phyloP scores from a whole-genome alignment of 257 asterid species.

The Solanum tacnaense region DNA sequence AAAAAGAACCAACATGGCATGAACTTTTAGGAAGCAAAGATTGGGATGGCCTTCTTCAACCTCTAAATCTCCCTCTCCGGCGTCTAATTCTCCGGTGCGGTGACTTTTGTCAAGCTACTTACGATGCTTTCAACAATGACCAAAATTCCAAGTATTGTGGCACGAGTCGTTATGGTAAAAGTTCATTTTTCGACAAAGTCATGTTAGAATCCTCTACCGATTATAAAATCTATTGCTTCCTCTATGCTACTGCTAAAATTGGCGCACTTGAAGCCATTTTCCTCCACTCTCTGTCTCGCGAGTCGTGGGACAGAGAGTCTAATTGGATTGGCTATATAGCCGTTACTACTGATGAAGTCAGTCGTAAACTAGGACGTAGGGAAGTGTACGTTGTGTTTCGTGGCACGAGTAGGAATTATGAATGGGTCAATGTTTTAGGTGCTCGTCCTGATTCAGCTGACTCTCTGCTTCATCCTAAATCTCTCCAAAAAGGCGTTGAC shows the following conservation, averaged over 20 bases:
- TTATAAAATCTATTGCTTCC: constrained; percentile 42
- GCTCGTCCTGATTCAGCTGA: constrained; percentile 37
- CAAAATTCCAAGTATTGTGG: constrained; percentile 68
- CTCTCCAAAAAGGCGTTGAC: constrained; percentile 1
- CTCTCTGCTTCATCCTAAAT: constrained; percentile 13
- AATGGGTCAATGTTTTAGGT: constrained; percentile 56
- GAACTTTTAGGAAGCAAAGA: constrained; percentile 56
- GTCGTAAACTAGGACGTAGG: constrained; percentile 49
- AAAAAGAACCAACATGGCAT: constrained; percentile 33
- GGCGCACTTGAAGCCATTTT: constrained; percentile 33
- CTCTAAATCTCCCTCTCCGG: constrained; percentile 56
- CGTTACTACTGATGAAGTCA: constrained; percentile 37
- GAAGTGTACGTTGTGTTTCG: constrained; percentile 70
- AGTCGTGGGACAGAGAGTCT: constrained; percentile 81
- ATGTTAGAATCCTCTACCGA: constrained; percentile 40
- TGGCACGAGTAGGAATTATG: constrained; percentile 58
- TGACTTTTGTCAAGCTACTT: constrained; percentile 80
- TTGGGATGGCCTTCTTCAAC: constrained; percentile 65
- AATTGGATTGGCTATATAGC: constrained; percentile 87
- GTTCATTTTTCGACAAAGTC: constrained; percentile 49
- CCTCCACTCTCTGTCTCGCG: constrained; percentile 52
- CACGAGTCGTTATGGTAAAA: constrained; percentile 74
- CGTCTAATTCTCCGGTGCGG: constrained; percentile 71
- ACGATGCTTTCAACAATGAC: constrained; percentile 90
- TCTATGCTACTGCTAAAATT: constrained; percentile 70